Conservation (phyloP, 495 filamentous ascomycete genomes). For the Talaromyces proteolyticus region DNA sequence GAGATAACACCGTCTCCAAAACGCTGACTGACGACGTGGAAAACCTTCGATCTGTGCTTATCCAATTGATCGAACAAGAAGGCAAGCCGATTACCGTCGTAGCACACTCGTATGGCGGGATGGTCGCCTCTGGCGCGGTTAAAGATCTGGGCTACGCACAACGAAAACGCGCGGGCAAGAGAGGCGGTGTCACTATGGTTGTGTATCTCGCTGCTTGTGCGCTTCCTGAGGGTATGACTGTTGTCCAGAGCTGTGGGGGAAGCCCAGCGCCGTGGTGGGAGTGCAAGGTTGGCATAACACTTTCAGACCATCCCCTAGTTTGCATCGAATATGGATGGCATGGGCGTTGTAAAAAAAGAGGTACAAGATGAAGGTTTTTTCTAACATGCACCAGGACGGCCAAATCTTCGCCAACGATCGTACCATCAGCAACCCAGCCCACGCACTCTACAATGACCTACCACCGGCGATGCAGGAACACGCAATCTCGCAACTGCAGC, state of each 20-base stretch:
- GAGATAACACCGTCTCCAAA: not conserved
- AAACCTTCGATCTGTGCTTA: constrained; percentile 6
- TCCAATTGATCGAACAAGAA: constrained; percentile 2
- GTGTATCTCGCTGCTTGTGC: constrained; percentile 32
- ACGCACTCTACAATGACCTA: constrained; percentile 26
- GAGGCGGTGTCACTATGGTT: constrained; percentile 34
- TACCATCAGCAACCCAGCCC: too few relatives aligned
- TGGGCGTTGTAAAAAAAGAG: too few relatives aligned
- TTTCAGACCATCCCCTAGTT: too few relatives aligned
- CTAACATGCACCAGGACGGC: too few relatives aligned
- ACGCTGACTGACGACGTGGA: not conserved
- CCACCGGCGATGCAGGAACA: constrained; percentile 10
- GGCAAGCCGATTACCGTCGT: constrained; percentile 26
- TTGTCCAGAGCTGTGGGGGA: constrained; percentile 16
- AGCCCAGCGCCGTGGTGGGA: constrained; percentile 15
- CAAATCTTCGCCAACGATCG: too few relatives aligned
- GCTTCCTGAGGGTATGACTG: constrained; percentile 15
- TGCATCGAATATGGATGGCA: too few relatives aligned
- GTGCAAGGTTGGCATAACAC: too few relatives aligned
- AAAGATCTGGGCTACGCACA: constrained; percentile 28
- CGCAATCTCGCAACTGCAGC: constrained; percentile 14
- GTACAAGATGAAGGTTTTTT: too few relatives aligned
- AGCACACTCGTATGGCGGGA: constrained; percentile 33
- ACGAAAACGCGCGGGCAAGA: constrained; percentile 17
- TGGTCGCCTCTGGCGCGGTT: constrained; percentile 33